Conservation (phyloP, 1,284 basidiomycete species). For the Puccinia hordei region DNA sequence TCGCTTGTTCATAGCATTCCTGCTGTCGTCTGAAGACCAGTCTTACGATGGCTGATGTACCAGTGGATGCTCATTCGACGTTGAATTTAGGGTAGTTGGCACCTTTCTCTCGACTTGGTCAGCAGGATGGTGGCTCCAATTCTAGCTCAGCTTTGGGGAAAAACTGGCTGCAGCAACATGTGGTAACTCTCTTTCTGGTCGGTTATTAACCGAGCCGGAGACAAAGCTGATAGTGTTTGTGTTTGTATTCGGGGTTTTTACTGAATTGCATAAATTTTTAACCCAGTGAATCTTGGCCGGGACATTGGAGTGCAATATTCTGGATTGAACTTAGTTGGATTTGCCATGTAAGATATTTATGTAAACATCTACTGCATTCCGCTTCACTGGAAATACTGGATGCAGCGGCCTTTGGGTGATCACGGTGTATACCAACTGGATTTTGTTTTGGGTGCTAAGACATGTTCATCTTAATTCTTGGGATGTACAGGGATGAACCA, state of each 20-base stretch:
- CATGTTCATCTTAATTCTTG: neutral
- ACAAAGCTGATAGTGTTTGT: neutral
- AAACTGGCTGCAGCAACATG: neutral
- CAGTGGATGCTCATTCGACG: neutral
- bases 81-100: neutral
- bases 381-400: neutral
- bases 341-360: conserved; percentile 25
- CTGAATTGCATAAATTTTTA: neutral
- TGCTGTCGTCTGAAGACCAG: neutral
- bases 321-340: neutral
- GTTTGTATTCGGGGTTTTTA: neutral
- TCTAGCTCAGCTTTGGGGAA: neutral
- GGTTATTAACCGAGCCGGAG: conserved; percentile 29
- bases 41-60: neutral
- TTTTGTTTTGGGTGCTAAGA: conserved; percentile 7
- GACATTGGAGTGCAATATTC: neutral
- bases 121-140: neutral
- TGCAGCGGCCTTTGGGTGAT: neutral
- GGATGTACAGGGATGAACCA: neutral
- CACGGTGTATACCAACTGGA: conserved; percentile 12
- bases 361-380: neutral
- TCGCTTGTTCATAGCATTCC: neutral
- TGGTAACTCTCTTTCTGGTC: neutral
- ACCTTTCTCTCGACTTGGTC: neutral
- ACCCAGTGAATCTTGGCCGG: no score